Conservation (phyloP, 768 basidiomycete species). For the Lactifluus volemus region DNA sequence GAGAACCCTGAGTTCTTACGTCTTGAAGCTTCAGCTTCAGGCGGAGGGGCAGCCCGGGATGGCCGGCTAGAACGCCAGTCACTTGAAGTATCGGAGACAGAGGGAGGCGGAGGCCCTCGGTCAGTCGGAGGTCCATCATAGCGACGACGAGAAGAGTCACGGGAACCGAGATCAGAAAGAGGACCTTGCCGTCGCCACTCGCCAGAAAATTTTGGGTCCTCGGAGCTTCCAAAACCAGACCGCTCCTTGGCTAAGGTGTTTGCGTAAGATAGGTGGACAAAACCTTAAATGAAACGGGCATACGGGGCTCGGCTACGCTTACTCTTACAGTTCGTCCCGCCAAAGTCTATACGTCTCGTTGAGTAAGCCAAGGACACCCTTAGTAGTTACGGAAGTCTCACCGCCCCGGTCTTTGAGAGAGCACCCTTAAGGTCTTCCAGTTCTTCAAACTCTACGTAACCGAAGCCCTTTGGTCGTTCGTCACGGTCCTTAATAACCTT, state of each 20-base stretch:
- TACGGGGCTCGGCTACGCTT: constrained; percentile 94
- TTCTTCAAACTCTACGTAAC: constrained; percentile 92
- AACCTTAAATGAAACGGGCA: constrained; percentile 29
- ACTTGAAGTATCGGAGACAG: constrained; percentile 48
- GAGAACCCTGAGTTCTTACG: constrained; percentile 51
- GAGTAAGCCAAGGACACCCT: background rate
- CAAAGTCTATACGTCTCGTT: constrained; percentile 39
- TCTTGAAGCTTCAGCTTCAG: constrained; percentile 40
- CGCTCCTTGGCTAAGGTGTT: constrained; percentile 63
- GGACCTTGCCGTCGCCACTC: constrained; percentile 88
- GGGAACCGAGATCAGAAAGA: constrained; percentile 56
- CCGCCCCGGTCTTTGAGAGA: constrained; percentile 58
- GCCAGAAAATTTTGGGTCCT: constrained; percentile 71
- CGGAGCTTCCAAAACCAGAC: constrained; percentile 43
- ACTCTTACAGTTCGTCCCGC: constrained; percentile 78
- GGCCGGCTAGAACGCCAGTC: constrained; percentile 67
- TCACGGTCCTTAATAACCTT: constrained; percentile 92
- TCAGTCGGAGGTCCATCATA: constrained; percentile 46
- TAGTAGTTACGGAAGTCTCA: constrained; percentile 30
- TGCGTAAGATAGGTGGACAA: background rate
- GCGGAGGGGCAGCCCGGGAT: constrained; percentile 25
- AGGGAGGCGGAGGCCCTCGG: constrained; percentile 35
- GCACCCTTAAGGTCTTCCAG: constrained; percentile 82
- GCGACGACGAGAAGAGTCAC: constrained; percentile 57
- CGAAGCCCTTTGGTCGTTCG: constrained; percentile 96